phyloP scores from a whole-genome alignment of 768 basidiomycete genomes.

The Macrolepiota dolichaula region DNA sequence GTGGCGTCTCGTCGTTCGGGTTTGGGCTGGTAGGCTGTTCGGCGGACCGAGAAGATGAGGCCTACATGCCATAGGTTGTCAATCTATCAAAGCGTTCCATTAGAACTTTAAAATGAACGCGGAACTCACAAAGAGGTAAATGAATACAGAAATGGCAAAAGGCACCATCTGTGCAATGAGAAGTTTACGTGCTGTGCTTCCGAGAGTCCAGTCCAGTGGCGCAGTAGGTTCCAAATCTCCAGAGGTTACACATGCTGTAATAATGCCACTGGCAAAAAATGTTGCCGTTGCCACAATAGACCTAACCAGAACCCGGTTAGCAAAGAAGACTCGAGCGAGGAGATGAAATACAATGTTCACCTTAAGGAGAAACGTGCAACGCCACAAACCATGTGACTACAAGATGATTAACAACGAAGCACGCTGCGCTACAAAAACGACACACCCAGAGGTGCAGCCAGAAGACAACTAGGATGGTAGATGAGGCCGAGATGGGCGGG shows the following conservation, averaged over 20 bases:
- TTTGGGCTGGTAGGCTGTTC: constrained; percentile 8
- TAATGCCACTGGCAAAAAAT: constrained; percentile 47
- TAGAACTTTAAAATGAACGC: not conserved
- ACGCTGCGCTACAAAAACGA: not conserved
- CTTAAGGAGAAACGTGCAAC: constrained; percentile 52
- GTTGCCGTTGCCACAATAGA: constrained; percentile 52
- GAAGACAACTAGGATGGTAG: constrained; percentile 41
- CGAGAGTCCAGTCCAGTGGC: constrained; percentile 39
- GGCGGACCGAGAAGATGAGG: not conserved
- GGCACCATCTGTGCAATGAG: constrained; percentile 38
- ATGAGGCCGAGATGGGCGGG: constrained; percentile 6
- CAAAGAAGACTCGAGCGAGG: constrained; percentile 6
- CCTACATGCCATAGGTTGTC: not conserved
- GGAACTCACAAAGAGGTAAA: constrained; percentile 19
- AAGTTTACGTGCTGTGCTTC: constrained; percentile 28
- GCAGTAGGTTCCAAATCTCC: constrained; percentile 26
- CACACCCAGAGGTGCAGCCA: constrained; percentile 65
- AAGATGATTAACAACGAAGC: not conserved
- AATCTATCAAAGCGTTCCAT: not conserved
- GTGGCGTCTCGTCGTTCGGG: constrained; percentile 11
- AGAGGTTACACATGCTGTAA: constrained; percentile 41
- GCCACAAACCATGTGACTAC: constrained; percentile 64
- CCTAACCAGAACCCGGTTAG: constrained; percentile 23
- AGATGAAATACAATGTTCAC: constrained; percentile 27
- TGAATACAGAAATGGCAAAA: constrained; percentile 27